Conservation (phyloP, 2,329 filamentous ascomycete species). For the Taxawa tesnikishii region DNA sequence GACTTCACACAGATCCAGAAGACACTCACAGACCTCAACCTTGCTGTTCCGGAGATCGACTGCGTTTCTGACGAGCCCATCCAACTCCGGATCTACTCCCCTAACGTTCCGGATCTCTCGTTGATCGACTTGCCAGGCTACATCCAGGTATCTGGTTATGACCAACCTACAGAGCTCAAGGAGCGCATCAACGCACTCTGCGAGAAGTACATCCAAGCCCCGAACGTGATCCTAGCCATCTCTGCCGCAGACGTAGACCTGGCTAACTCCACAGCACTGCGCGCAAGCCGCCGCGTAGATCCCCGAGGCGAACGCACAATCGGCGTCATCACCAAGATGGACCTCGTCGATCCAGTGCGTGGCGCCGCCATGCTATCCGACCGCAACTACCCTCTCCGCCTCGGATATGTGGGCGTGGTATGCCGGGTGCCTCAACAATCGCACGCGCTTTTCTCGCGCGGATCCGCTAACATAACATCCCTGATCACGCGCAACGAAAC, state of each 20-base stretch:
- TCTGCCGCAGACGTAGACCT: constrained; percentile 96
- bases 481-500: constrained; percentile 82
- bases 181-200: constrained; percentile 93
- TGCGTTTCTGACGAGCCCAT: constrained; percentile 97
- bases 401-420: constrained; percentile 94
- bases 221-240: constrained; percentile 93
- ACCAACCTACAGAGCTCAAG: constrained; percentile 84
- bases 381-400: constrained; percentile 83
- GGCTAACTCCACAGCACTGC: constrained; percentile 85
- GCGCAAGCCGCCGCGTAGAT: constrained; percentile 83
- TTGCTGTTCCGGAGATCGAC: constrained; percentile 79
- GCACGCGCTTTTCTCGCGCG: constrained; percentile 67
- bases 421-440: constrained; percentile 60
- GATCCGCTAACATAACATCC: constrained; percentile 63
- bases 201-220: constrained; percentile 94
- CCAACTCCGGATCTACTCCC: constrained; percentile 88
- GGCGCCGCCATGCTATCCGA: constrained; percentile 72
- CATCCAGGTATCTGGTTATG: constrained; percentile 85
- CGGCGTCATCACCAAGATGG: constrained; percentile 99
- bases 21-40: constrained; percentile 86
- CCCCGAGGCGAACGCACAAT: constrained; percentile 92
- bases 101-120: constrained; percentile 87
- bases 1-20: constrained; percentile 89
- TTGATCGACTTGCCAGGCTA: constrained; percentile 95
- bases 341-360: constrained; percentile 74